Base-by-base conservation (phyloP, 345 rosid genomes). In the Rhizophora mangle region DNA sequence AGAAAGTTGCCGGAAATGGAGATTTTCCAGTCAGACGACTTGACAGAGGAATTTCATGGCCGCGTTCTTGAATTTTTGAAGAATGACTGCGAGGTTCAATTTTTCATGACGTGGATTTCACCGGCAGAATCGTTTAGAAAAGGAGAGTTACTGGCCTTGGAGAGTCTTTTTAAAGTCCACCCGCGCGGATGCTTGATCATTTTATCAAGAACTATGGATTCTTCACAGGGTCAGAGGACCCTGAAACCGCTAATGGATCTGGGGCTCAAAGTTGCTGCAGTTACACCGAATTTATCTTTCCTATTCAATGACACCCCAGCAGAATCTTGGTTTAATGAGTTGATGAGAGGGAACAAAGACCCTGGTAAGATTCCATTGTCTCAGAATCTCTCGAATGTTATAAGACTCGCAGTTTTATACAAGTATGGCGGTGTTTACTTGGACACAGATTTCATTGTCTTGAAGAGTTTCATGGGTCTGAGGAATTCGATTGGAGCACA, bases 71-170 rank as follows among this genome's bases (percentile, higher is more conserved):
- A 81, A 18, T 86, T 89, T 76, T 82, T 89, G 43, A 54, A 73
- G 68, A 59, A 78, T 1, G 59, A 64, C 6, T 93, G 97, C 24
- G 85, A 78, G 27, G 76, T 84, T 59, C 84, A 77, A 71, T 81
- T 89, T 74, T 93, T 84, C 85, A 88, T 91, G 98, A 89, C 91
- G 52, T 91, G 96, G 97, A 84, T 93, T 70, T 85, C 97, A 11
- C 81, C 87, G 6, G 94, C 78, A 1, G 72, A 62, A 5, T 72
- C 68, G 6, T 91, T 87, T n/a, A 84, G 87, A 13, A 78, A 73
- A 10, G 81, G 94, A 58, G 96, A 93, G 55, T 11, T 82, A 56
- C 22, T 88, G 21, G 83, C 84, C 0, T 53, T 86, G 31, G 97
- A 85, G 67, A 86, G 87, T 30, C 80, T 93, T 30, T 89, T 93